Conservation (phyloP, 345 rosid genomes). For the Arabis hirsuta region DNA sequence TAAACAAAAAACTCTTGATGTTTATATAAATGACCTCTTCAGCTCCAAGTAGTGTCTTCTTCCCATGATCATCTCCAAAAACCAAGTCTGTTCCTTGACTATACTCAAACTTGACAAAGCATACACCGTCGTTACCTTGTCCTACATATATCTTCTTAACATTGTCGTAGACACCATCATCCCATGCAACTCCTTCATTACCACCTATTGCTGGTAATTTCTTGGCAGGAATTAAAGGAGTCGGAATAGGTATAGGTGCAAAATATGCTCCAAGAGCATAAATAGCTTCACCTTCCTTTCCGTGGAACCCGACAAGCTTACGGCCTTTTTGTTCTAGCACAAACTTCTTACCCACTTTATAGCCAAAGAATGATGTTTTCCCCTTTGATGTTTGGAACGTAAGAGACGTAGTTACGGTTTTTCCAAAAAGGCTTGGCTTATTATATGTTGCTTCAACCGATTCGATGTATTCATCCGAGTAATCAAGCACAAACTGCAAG, state of each 20-base stretch:
- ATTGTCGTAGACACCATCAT: conserved; percentile 38
- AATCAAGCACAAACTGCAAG: conserved; percentile 32
- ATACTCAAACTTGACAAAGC: conserved; percentile 38
- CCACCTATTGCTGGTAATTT: conserved; percentile 30
- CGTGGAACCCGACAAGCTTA: conserved; percentile 38
- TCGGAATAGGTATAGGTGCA: background rate
- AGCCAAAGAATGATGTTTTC: conserved; percentile 29
- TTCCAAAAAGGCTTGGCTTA: background rate
- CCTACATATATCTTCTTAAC: conserved; percentile 36
- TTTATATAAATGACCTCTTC: conserved; percentile 17
- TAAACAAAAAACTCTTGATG: background rate
- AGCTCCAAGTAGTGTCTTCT: conserved; percentile 20
- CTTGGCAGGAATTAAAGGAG: conserved; percentile 10
- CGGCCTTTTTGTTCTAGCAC: conserved; percentile 15
- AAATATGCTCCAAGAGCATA: conserved; percentile 40
- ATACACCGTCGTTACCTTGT: conserved; percentile 25
- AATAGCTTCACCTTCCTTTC: conserved; percentile 22
- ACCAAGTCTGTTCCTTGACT: conserved; percentile 12
- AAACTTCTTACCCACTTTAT: conserved; percentile 29
- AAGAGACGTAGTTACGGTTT: conserved; percentile 29
- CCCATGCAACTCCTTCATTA: conserved; percentile 39
- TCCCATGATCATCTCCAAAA: conserved; percentile 41
- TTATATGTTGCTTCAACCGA: conserved; percentile 32
- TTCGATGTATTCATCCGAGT: conserved; percentile 31
- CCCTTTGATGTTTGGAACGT: conserved; percentile 35